These are phyloP conservation scores for Funneliformis caledonium DNA, from an alignment of 371 early-diverging fungal genomes.

Conservation along the genomic window DNA sequence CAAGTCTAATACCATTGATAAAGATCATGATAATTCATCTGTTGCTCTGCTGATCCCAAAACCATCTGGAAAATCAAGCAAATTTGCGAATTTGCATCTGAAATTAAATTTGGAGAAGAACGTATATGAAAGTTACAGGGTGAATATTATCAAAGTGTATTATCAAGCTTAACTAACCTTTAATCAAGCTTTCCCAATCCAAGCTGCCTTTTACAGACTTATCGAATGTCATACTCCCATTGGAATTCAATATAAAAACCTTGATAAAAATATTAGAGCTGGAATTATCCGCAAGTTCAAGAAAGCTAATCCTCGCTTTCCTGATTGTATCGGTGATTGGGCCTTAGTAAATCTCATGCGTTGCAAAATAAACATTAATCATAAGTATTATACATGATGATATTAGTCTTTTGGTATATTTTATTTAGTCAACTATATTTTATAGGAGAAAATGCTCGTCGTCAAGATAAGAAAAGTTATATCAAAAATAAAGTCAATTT, in stretches of 20 bases:
- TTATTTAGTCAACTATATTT: too few relatives aligned
- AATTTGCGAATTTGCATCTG: not conserved
- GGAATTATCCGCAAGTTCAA: conserved; percentile 5
- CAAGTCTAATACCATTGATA: too few relatives aligned
- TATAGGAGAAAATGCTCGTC: too few relatives aligned
- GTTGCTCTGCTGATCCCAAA: not conserved
- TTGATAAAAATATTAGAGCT: too few relatives aligned
- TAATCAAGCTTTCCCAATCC: not conserved
- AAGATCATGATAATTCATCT: not conserved
- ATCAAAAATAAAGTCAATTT: too few relatives aligned
- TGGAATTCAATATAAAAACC: not conserved
- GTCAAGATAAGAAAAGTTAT: too few relatives aligned
- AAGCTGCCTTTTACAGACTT: not conserved
- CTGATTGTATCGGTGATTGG: not conserved
- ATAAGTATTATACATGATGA: not conserved
- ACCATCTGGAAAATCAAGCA: not conserved
- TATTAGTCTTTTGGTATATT: too few relatives aligned
- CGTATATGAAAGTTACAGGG: not conserved
- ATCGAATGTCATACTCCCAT: not conserved
- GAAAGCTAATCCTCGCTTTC: not conserved
- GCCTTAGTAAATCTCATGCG: not conserved
- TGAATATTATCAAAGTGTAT: not conserved
- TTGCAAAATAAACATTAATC: not conserved
- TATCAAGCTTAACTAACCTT: not conserved
- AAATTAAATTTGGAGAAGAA: not conserved